These are phyloP conservation scores for Colletotrichum karsti DNA, from an alignment of 2,329 filamentous ascomycete genomes.

Conservation along the genomic window DNA sequence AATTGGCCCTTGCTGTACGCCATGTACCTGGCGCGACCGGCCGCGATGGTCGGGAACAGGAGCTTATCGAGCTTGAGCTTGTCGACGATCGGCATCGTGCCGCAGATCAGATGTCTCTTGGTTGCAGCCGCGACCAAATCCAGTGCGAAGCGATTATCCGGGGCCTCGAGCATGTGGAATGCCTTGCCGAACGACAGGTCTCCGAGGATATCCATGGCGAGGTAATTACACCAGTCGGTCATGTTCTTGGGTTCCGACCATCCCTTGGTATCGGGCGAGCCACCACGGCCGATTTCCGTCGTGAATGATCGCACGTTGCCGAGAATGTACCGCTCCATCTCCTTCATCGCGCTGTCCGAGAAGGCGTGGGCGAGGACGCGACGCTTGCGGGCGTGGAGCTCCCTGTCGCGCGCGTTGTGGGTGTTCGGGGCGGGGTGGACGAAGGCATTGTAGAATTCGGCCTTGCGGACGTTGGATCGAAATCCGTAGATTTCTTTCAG, in stretches of 20 bases:
- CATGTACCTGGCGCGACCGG: constrained; percentile 75
- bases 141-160: constrained; percentile 72
- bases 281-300: constrained; percentile 57
- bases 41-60: constrained; percentile 73
- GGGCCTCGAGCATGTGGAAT: constrained; percentile 67
- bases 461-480: constrained; percentile 70
- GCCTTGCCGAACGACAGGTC: constrained; percentile 70
- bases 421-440: constrained; percentile 77
- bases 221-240: constrained; percentile 69
- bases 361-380: constrained; percentile 78
- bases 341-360: constrained; percentile 70
- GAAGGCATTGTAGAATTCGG: constrained; percentile 78
- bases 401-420: constrained; percentile 76
- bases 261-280: constrained; percentile 55
- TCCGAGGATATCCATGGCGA: constrained; percentile 70
- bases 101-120: constrained; percentile 76
- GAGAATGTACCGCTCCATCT: constrained; percentile 74
- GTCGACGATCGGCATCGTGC: constrained; percentile 75
- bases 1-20: constrained; percentile 74
- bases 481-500: constrained; percentile 74
- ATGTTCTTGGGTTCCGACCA: constrained; percentile 70
- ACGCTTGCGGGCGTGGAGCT: constrained; percentile 74
- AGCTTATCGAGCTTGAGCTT: constrained; percentile 73
- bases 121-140: constrained; percentile 74
- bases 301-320: constrained; percentile 74